phyloP scores from a whole-genome alignment of 345 rosid species.

The Nephelium lappaceum region DNA sequence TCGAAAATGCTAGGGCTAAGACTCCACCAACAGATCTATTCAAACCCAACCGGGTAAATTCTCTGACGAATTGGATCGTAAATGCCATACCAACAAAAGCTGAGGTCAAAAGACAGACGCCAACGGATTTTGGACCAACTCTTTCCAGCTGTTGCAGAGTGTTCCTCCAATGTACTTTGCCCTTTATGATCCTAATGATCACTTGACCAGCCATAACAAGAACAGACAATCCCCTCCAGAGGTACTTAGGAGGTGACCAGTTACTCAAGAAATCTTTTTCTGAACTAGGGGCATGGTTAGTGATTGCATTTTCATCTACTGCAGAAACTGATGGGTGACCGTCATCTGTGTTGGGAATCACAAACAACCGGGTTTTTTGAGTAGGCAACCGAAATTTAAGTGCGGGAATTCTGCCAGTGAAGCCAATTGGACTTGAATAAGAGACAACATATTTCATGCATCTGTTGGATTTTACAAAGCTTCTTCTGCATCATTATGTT shows the following conservation, averaged over 20 bases:
- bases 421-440: constrained; percentile 28
- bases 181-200: constrained; percentile 52
- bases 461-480: constrained; percentile 28
- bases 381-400: constrained; percentile 6
- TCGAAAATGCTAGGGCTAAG: constrained; percentile 75
- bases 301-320: constrained; percentile 32
- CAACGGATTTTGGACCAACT: constrained; percentile 79
- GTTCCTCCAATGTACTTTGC: constrained; percentile 76
- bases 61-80: constrained; percentile 85
- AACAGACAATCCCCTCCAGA: constrained; percentile 78
- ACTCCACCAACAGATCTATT: constrained; percentile 83
- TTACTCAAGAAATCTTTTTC: constrained; percentile 49
- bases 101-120: constrained; percentile 79
- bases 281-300: constrained; percentile 23
- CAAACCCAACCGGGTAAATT: constrained; percentile 75
- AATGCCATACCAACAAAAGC: constrained; percentile 92
- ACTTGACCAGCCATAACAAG: constrained; percentile 75
- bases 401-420: constrained; percentile 17
- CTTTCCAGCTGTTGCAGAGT: constrained; percentile 83
- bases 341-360: constrained; percentile 44
- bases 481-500: constrained; percentile 36
- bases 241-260: constrained; percentile 67
- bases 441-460: constrained; percentile 18
- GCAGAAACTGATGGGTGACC: constrained; percentile 42
- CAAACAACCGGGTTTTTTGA: constrained; percentile 41